These are phyloP conservation scores for Colletotrichum sp. DNA, from an alignment of 2,329 filamentous ascomycete species.

Conservation along the genomic window DNA sequence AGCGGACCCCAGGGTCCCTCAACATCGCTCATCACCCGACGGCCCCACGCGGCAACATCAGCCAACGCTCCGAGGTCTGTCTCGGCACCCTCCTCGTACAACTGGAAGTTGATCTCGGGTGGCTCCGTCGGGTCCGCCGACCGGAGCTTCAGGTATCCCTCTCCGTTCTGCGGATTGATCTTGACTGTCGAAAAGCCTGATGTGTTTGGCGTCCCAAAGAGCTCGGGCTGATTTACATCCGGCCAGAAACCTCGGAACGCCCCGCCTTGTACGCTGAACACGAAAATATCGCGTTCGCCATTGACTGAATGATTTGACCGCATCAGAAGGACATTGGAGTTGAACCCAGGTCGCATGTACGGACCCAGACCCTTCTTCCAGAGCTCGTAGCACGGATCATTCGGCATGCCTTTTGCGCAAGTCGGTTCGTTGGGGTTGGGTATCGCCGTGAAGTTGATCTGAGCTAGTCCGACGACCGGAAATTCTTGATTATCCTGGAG, in stretches of 20 bases:
- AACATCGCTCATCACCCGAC: neutral
- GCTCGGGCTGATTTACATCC: neutral
- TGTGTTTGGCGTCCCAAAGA: neutral
- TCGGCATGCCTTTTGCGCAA: conserved; percentile 34
- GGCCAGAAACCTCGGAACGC: conserved; percentile 41
- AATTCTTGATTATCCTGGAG: conserved; percentile 54
- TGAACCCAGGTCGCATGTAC: conserved; percentile 24
- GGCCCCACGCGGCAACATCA: conserved; percentile 33
- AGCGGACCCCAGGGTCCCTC: conserved; percentile 7
- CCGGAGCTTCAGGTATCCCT: conserved; percentile 64
- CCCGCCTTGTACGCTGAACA: conserved; percentile 55
- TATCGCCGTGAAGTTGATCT: conserved; percentile 24
- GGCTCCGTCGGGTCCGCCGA: conserved; percentile 66
- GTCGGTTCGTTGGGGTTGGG: conserved; percentile 16
- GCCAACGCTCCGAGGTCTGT: conserved; percentile 41
- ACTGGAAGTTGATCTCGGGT: conserved; percentile 67
- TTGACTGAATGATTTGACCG: conserved; percentile 29
- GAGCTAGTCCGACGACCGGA: conserved; percentile 30
- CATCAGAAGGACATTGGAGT: neutral
- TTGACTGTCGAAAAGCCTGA: conserved; percentile 6
- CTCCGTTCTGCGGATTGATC: conserved; percentile 53
- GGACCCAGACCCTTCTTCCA: conserved; percentile 36
- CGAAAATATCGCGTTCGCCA: conserved; percentile 56
- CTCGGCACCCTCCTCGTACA: conserved; percentile 53
- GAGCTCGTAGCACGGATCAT: conserved; percentile 39